phyloP scores from a whole-genome alignment of 768 basidiomycete genomes.

The Leccinum fibrillosum region DNA sequence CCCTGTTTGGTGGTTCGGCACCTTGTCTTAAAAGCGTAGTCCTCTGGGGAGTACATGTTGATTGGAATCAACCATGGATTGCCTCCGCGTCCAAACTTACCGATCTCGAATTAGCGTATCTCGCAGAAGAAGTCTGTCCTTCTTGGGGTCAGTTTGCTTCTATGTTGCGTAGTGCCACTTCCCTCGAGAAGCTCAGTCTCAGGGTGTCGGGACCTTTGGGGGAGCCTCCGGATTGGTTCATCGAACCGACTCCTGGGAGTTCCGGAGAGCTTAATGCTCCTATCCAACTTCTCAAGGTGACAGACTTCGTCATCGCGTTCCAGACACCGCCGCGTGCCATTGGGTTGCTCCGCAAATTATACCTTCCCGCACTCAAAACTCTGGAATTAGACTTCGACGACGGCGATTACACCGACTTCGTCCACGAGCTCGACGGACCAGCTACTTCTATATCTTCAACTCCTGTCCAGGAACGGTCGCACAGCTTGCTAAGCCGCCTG shows the following conservation, averaged over 20 bases:
- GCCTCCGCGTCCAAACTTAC: constrained; percentile 31
- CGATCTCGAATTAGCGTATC: constrained; percentile 60
- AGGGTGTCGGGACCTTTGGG: constrained; percentile 56
- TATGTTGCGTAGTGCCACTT: constrained; percentile 52
- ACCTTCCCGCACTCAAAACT: constrained; percentile 33
- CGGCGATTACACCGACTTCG: constrained; percentile 52
- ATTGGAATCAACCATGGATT: constrained; percentile 51
- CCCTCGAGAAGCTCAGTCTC: constrained; percentile 51
- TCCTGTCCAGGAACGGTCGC: constrained; percentile 35
- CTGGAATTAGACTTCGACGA: constrained; percentile 54
- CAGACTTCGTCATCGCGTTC: constrained; percentile 46
- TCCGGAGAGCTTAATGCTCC: constrained; percentile 27
- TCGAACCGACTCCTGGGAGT: constrained; percentile 14
- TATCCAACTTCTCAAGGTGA: constrained; percentile 29
- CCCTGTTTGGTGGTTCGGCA: constrained; percentile 49
- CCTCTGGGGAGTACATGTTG: constrained; percentile 70
- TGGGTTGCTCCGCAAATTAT: constrained; percentile 24
- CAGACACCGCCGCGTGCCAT: constrained; percentile 43
- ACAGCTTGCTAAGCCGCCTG: constrained; percentile 40
- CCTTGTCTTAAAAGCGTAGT: constrained; percentile 48
- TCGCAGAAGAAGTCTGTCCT: constrained; percentile 61
- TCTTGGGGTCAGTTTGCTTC: constrained; percentile 49
- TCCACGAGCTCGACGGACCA: constrained; percentile 36
- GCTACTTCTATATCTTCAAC: constrained; percentile 27
- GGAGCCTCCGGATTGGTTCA: constrained; percentile 35